phyloP scores from a whole-genome alignment of 179 eudicot species.

The Patellifolia procumbens region DNA sequence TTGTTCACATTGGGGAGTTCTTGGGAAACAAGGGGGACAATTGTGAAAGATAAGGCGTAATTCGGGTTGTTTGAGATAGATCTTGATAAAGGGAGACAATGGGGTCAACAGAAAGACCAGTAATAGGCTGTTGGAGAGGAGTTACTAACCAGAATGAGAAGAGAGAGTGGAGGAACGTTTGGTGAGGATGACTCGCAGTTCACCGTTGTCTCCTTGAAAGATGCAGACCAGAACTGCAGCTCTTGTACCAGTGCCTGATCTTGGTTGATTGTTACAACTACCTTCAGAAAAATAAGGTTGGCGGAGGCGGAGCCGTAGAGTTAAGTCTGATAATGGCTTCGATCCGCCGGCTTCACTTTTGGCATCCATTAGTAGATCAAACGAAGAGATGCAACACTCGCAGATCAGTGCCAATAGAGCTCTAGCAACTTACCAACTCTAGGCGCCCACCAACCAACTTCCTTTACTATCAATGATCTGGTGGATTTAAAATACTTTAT shows the following conservation, averaged over 20 bases:
- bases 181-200: slow-evolving; percentile 75
- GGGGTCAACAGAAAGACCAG: background rate
- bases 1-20: too few relatives aligned
- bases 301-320: slow-evolving; percentile 6
- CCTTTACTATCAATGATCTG: background rate
- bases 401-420: background rate
- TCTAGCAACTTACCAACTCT: slow-evolving; percentile 9
- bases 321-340: slow-evolving; percentile 4
- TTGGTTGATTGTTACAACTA: background rate
- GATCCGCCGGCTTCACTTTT: background rate
- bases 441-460: slow-evolving; percentile 3
- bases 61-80: too few relatives aligned
- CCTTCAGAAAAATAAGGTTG: background rate
- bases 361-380: slow-evolving; percentile 5
- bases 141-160: slow-evolving; percentile 57
- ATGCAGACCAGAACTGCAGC: slow-evolving; percentile 84
- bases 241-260: slow-evolving; percentile 30
- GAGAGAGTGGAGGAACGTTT: slow-evolving; percentile 58
- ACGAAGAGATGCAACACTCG: background rate
- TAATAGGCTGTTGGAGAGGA: background rate
- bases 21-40: too few relatives aligned
- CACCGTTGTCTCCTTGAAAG: slow-evolving; percentile 55
- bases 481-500: background rate
- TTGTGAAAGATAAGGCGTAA: too few relatives aligned
- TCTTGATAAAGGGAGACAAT: too few relatives aligned